Percentiles rank a stretch among this genome's conserved stretches.
These are phyloP conservation scores for Ochetophila trinervis DNA, from an alignment of 306 rosid genomes.

Conservation along the genomic window DNA sequence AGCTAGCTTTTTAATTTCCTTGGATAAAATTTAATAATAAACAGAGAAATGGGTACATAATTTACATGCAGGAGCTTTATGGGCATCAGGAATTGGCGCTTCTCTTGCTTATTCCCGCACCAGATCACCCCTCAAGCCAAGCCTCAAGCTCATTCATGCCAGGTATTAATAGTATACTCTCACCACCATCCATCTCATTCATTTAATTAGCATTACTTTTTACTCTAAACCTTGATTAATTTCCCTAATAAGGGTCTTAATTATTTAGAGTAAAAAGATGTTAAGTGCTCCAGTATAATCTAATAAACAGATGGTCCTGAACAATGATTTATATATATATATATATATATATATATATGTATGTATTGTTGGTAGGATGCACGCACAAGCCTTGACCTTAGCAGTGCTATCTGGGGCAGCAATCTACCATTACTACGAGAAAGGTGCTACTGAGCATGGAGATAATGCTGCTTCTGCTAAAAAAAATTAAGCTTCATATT, in stretches of 20 bases:
- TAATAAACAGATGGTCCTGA: no score
- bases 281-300: no score
- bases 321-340: no score
- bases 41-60: background rate
- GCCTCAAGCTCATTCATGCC: slow-evolving; percentile 87
- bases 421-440: slow-evolving; percentile 61
- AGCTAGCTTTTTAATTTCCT: no score
- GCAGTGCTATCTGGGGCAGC: slow-evolving; percentile 83
- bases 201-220: background rate
- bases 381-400: slow-evolving; percentile 78
- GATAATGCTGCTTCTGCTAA: slow-evolving; percentile 17
- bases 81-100: slow-evolving; percentile 83
- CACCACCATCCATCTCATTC: background rate
- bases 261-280: no score
- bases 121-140: slow-evolving; percentile 65
- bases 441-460: slow-evolving; percentile 5
- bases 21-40: background rate
- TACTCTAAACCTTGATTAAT: background rate
- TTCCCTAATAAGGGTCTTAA: background rate
- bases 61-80: slow-evolving; percentile 46
- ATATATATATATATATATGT: background rate
- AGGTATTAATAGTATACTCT: slow-evolving; percentile 32
- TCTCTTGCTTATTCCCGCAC: slow-evolving; percentile 49
- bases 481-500: background rate
- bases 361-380: slow-evolving; percentile 47